Conservation (phyloP, 208 protist species). For the Novymonas esmeraldas region DNA sequence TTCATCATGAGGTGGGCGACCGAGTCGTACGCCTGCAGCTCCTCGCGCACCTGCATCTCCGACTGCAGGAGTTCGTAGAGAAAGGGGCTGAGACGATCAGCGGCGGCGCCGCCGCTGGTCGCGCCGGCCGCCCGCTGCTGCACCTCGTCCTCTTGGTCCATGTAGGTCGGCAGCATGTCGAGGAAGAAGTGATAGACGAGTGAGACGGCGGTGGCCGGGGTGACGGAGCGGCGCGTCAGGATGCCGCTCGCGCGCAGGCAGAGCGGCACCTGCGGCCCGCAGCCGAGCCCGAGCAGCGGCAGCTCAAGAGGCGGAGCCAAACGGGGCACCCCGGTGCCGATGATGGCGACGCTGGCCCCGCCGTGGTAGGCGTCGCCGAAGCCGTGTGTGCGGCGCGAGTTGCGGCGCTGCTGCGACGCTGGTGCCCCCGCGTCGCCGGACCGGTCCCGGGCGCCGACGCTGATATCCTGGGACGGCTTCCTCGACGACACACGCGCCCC, state of each 20-base stretch:
- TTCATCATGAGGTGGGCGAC: conserved; percentile 73
- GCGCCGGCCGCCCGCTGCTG: background rate
- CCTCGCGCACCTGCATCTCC: conserved; percentile 20
- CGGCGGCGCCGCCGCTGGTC: no score
- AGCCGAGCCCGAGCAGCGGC: conserved; percentile 59
- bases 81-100: conserved; percentile 9
- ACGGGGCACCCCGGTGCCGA: background rate
- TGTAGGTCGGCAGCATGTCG: conserved; percentile 51
- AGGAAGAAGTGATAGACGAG: conserved; percentile 78
- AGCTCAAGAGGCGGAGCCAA: conserved; percentile 13
- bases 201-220: conserved; percentile 26
- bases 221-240: conserved; percentile 43
- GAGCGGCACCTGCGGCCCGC: conserved; percentile 35
- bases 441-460: background rate
- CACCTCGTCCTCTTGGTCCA: conserved; percentile 35
- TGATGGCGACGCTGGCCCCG: background rate
- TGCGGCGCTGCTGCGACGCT: background rate
- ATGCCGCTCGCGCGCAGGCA: conserved; percentile 62
- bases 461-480: background rate
- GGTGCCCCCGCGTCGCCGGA: background rate
- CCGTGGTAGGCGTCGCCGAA: background rate
- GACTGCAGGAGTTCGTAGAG: conserved; percentile 27
- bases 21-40: conserved; percentile 32
- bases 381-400: conserved; percentile 9
- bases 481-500: background rate